Conservation (phyloP, 2,329 filamentous ascomycete species). For the Fonsecaea erecta region DNA sequence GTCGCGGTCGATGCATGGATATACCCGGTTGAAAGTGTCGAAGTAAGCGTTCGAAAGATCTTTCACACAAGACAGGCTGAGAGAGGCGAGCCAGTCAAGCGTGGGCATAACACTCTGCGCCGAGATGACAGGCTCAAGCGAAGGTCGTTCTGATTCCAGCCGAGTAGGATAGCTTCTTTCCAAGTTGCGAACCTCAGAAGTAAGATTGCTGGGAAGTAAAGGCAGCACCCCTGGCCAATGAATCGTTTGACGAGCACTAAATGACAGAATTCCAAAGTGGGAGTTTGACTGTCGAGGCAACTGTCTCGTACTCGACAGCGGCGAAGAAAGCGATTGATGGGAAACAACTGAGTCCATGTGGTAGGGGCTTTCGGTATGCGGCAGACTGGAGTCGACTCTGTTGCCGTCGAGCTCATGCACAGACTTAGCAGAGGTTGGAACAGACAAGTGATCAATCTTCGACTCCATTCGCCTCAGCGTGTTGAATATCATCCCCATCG, state of each 20-base stretch:
- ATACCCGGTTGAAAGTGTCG: constrained; percentile 59
- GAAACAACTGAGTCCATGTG: constrained; percentile 41
- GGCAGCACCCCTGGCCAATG: constrained; percentile 55
- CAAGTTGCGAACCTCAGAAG: constrained; percentile 46
- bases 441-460: constrained; percentile 57
- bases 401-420: constrained; percentile 23
- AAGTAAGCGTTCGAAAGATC: constrained; percentile 60
- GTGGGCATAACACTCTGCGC: constrained; percentile 11
- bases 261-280: constrained; percentile 42
- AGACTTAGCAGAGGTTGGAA: constrained; percentile 42
- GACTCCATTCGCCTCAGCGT: constrained; percentile 58
- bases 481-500: constrained; percentile 60
- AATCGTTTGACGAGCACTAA: constrained; percentile 58
- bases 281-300: not conserved
- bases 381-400: constrained; percentile 19
- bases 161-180: constrained; percentile 57
- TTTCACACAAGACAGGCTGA: constrained; percentile 56
- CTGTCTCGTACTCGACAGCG: constrained; percentile 44
- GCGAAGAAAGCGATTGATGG: constrained; percentile 41
- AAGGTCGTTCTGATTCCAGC: constrained; percentile 53
- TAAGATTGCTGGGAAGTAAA: constrained; percentile 50
- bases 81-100: constrained; percentile 50
- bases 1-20: constrained; percentile 58
- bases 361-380: constrained; percentile 39
- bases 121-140: constrained; percentile 44